A percentile compares a stretch with the other conserved stretches of the same genome.
Conservation (phyloP, 1,284 basidiomycete species). For the Lignosus rhinocerotis region DNA sequence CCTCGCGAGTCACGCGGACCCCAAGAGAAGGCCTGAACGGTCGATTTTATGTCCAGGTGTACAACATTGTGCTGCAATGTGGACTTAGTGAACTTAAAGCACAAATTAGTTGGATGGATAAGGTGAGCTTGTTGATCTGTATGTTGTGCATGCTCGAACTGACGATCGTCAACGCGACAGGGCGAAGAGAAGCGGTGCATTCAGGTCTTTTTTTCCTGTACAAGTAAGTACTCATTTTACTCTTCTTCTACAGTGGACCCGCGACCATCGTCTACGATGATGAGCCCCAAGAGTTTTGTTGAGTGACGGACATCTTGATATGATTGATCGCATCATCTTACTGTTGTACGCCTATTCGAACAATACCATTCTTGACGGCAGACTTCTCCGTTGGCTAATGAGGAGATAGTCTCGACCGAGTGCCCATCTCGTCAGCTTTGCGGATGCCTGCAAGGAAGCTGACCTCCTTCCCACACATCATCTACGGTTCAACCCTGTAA, state of each 20-base stretch:
- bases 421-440: no score
- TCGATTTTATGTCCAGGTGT: conserved; percentile 41
- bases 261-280: conserved; percentile 19
- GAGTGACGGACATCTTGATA: not conserved
- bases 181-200: conserved; percentile 14
- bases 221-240: not conserved
- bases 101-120: conserved; percentile 45
- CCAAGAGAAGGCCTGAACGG: conserved; percentile 21
- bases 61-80: conserved; percentile 49
- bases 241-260: conserved; percentile 1
- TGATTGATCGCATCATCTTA: not conserved
- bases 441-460: no score
- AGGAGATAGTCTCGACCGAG: no score
- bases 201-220: not conserved
- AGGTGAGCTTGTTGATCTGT: conserved; percentile 24
- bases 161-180: conserved; percentile 1
- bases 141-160: not conserved
- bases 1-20: conserved; percentile 33
- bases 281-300: not conserved
- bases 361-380: no score
- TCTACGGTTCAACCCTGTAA: no score
- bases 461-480: no score
- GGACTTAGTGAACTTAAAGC: conserved; percentile 50
- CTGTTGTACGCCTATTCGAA: not conserved
- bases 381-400: no score